Evolutionary conservation across 306 rosid species (phyloP).

Genomic region (Malus asiatica): DNA sequence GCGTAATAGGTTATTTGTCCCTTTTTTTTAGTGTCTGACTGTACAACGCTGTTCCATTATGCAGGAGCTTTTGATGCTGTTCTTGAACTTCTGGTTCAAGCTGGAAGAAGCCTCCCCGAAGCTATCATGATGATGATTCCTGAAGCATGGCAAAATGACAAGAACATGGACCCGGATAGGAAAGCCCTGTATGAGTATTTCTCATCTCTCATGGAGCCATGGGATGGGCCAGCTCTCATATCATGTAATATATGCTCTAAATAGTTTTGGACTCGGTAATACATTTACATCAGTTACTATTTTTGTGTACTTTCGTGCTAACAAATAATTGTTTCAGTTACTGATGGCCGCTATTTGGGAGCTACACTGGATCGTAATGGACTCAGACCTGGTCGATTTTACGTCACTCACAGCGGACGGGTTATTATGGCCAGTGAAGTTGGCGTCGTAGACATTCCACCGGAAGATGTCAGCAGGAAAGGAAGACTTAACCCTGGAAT

Average conservation of each 20-base stretch:
- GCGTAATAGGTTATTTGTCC: background rate
- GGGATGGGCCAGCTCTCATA: slow-evolving; percentile 99
- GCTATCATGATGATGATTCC: slow-evolving; percentile 99
- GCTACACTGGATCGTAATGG: slow-evolving; percentile 98
- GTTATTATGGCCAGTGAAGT: slow-evolving; percentile 99
- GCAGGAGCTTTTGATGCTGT: slow-evolving; percentile 96
- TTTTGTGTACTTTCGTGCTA: background rate
- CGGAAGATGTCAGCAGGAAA: slow-evolving; percentile 78
- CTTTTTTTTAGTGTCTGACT: background rate
- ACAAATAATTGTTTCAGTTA: slow-evolving; percentile 44
- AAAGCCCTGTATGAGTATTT: slow-evolving; percentile 81
- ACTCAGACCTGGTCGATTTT: slow-evolving; percentile 93
- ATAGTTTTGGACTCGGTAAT: background rate
- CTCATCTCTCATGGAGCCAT: slow-evolving; percentile 96
- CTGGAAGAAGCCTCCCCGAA: slow-evolving; percentile 97
- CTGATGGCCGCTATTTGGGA: slow-evolving; percentile 98
- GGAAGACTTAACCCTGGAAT: slow-evolving; percentile 98
- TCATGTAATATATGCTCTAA: slow-evolving; percentile 47
- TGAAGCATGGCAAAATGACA: slow-evolving; percentile 99
- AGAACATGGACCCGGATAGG: slow-evolving; percentile 77
- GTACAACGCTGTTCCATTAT: background rate
- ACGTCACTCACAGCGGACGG: slow-evolving; percentile 89
- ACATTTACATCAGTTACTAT: background rate
- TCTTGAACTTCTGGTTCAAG: slow-evolving; percentile 82
- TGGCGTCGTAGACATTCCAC: slow-evolving; percentile 94